phyloP scores from a whole-genome alignment of 371 early-diverging fungal species.

The Actinomortierella ambigua region DNA sequence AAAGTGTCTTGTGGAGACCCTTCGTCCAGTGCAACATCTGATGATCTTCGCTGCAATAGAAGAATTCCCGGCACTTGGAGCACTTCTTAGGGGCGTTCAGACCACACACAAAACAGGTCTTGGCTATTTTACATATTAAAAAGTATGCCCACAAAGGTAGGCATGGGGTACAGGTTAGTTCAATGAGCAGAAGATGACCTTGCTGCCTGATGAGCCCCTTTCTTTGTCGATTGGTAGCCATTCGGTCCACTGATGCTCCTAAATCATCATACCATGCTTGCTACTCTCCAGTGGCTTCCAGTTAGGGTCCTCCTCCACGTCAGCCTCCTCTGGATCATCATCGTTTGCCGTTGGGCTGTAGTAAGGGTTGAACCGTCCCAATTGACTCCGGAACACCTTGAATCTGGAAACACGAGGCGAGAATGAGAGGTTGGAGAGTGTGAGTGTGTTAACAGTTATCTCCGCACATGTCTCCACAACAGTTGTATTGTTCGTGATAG shows the following conservation, averaged over 20 bases:
- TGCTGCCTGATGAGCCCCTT: no score
- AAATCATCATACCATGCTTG: slow-evolving; percentile 40
- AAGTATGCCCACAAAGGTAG: background rate
- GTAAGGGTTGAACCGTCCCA: slow-evolving; percentile 81
- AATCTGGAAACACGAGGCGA: no score
- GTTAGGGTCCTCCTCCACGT: slow-evolving; percentile 46
- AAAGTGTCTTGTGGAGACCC: slow-evolving; percentile 75
- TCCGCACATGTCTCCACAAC: no score
- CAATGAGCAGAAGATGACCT: no score
- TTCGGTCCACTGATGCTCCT: slow-evolving; percentile 8
- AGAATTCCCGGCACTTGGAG: slow-evolving; percentile 69
- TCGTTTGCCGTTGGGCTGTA: slow-evolving; percentile 56
- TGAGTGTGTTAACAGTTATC: no score
- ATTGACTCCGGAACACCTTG: slow-evolving; percentile 83
- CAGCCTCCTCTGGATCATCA: slow-evolving; percentile 45
- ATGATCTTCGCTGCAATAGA: slow-evolving; percentile 88
- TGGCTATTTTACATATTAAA: slow-evolving; percentile 11
- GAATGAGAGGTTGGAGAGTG: no score
- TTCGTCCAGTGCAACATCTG: slow-evolving; percentile 85
- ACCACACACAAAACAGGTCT: slow-evolving; percentile 78
- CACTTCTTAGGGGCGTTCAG: slow-evolving; percentile 80
- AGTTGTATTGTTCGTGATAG: no score
- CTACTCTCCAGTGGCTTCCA: slow-evolving; percentile 27
- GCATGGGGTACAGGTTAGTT: background rate
- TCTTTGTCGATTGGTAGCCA: slow-evolving; percentile 16